A percentile compares a stretch with the other conserved stretches of the same genome.
These are phyloP conservation scores for Perkinsus olseni DNA, from an alignment of 169 alveolate species.

Conservation along the genomic window DNA sequence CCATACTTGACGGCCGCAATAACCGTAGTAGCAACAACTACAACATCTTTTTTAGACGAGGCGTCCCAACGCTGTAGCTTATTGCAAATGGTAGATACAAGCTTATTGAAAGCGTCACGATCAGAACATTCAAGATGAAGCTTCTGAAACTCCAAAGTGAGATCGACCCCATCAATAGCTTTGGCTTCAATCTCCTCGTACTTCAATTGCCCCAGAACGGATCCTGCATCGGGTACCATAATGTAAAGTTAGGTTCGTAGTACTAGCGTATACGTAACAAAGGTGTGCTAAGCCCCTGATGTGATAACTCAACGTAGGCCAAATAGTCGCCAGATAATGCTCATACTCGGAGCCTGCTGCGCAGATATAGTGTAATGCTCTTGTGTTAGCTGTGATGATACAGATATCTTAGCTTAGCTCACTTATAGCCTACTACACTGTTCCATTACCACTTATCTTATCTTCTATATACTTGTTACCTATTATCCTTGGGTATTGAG, in stretches of 20 bases:
- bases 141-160: not conserved
- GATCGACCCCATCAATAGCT: not conserved
- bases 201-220: not conserved
- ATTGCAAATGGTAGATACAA: not conserved
- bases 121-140: not conserved
- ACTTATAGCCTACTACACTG: too few relatives aligned
- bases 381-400: too few relatives aligned
- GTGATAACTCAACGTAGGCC: too few relatives aligned
- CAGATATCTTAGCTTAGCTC: too few relatives aligned
- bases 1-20: not conserved
- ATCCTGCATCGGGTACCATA: constrained; percentile 1
- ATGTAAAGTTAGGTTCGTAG: not conserved
- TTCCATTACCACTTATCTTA: too few relatives aligned
- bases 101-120: not conserved
- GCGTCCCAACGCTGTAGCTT: not conserved
- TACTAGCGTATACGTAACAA: too few relatives aligned
- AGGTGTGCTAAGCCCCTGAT: too few relatives aligned
- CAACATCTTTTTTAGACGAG: not conserved
- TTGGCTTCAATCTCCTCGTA: not conserved
- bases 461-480: too few relatives aligned
- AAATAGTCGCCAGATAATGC: too few relatives aligned
- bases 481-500: too few relatives aligned
- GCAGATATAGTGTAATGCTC: too few relatives aligned
- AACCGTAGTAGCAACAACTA: not conserved
- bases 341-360: too few relatives aligned